Base-by-base conservation (phyloP, 106 monocot species). In the Acorus gramineus region DNA sequence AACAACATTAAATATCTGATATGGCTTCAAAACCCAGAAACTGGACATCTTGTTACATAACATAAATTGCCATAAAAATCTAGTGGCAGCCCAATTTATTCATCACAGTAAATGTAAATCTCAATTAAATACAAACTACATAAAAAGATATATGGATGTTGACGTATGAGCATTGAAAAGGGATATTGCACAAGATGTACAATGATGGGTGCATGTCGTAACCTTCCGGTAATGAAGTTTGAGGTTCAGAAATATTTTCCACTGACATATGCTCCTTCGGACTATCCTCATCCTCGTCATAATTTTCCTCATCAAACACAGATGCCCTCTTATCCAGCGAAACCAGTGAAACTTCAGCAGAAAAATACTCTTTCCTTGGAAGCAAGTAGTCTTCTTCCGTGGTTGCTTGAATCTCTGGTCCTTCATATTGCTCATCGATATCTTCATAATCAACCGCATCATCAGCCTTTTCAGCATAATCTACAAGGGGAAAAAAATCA, bases 361-460 rank as follows among this genome's bases (percentile, higher is more conserved):
- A 78, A 63, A 84, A 82, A 59, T 74, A 90, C 62, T 87, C 81
- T 64, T 81, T 77, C 64, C 84, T 86, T 55, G 81, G 67, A 44
- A 91, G 69, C 67, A 98, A 71, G 60, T 85, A 65, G 47, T 85
- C 87, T 72, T 91, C 87, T 56, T 85, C 86, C 11, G 84, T 82
- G 52, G 66, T 44, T 10, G 76, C 67, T 50, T 98, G 82, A 71
- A 83, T 64, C 63, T 91, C 96, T 61, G 96, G 96, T 11, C 96
- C 96, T 70, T 98, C 96, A 79, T 98, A 98, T 55, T 98, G 87
- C 74, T 98, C 96, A 43, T 98, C 96, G 47, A 98, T 88, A 60
- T 88, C 96, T 75, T 98, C 91, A 69, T 98, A 98, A 68, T 98
- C 85, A 70, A 98, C 65, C 45, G 98, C 98, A 92, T 98, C 79